Percentiles rank a stretch among this genome's conserved stretches.
These are phyloP conservation scores for Cordyceps fumosorosea DNA, from an alignment of 2,329 filamentous ascomycete genomes.

Conservation along the genomic window DNA sequence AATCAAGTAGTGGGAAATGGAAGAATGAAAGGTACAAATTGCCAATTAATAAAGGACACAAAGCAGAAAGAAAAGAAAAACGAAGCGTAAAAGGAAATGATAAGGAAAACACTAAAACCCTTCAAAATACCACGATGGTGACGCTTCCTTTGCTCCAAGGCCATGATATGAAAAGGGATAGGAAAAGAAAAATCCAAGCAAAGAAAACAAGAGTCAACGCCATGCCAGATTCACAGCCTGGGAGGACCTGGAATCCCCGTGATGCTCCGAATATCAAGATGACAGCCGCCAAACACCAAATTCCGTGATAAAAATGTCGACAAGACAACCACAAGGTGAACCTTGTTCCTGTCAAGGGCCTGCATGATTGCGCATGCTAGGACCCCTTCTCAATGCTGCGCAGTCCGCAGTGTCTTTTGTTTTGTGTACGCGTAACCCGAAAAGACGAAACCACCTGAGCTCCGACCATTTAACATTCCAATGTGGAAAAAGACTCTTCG, in stretches of 20 bases:
- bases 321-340: neutral
- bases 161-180: neutral
- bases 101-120: constrained; percentile 13
- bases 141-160: constrained; percentile 12
- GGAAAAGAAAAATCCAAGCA: neutral
- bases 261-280: constrained; percentile 4
- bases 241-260: neutral
- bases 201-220: neutral
- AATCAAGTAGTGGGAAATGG: constrained; percentile 15
- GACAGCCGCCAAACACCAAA: constrained; percentile 2
- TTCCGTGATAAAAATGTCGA: neutral
- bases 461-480: neutral
- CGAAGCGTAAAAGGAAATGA: neutral
- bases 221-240: constrained; percentile 2
- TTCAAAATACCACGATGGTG: constrained; percentile 11
- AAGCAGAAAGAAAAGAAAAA: neutral
- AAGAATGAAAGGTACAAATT: neutral
- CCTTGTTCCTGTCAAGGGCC: neutral
- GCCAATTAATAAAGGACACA: constrained; percentile 5
- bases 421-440: constrained; percentile 8
- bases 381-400: neutral
- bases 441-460: neutral
- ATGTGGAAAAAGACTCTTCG: neutral
- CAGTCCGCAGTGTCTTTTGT: neutral
- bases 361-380: constrained; percentile 2